Evolutionary conservation across 305 asterid species (phyloP).

Genomic region (Fraxinus sp.): DNA sequence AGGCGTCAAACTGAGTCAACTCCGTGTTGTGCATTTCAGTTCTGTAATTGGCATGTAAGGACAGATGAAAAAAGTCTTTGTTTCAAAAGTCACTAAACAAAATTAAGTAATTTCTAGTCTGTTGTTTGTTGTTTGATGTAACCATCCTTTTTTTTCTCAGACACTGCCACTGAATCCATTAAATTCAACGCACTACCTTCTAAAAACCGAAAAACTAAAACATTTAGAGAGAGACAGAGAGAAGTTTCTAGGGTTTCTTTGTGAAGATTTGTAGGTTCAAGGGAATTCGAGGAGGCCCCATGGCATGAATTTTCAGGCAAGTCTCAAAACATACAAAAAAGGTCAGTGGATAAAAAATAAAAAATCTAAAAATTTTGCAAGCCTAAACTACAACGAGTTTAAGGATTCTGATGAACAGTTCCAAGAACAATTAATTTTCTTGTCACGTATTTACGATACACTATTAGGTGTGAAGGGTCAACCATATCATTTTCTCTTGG

Average conservation of each 20-base stretch:
- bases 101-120: constrained; percentile 20
- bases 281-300: not conserved
- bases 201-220: constrained; percentile 2
- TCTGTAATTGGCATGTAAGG: constrained; percentile 39
- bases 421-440: not conserved
- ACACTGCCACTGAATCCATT: constrained; percentile 49
- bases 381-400: not conserved
- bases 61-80: constrained; percentile 32
- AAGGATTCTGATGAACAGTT: not conserved
- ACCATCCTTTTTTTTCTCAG: constrained; percentile 36
- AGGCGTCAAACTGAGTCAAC: constrained; percentile 42
- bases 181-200: constrained; percentile 53
- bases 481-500: constrained; percentile 10
- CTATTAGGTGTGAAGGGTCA: constrained; percentile 12
- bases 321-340: constrained; percentile 17
- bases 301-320: constrained; percentile 24
- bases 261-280: constrained; percentile 20
- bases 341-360: constrained; percentile 12
- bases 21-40: constrained; percentile 19
- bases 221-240: constrained; percentile 6
- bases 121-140: constrained; percentile 32
- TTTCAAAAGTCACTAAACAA: constrained; percentile 29
- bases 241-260: constrained; percentile 43
- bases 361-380: not conserved
- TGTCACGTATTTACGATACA: constrained; percentile 12